Evolutionary conservation across 768 basidiomycete genomes (phyloP).

Genomic region (Kwoniella europaea): DNA sequence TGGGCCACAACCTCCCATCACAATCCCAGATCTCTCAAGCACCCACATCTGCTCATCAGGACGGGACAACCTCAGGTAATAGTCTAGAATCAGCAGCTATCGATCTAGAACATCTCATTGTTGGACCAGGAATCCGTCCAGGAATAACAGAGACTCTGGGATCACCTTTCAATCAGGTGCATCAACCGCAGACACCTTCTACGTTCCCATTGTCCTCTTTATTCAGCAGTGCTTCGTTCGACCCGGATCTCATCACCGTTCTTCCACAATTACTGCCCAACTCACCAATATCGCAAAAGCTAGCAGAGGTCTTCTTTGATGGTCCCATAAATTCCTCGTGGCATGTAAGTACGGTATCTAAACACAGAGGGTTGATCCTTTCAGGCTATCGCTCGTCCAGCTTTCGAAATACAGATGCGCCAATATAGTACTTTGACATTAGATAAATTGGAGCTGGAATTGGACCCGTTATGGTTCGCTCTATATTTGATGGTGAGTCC

Average conservation of each 20-base stretch:
- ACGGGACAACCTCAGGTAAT: background rate
- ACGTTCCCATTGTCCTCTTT: background rate
- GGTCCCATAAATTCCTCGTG: constrained; percentile 16
- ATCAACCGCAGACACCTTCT: background rate
- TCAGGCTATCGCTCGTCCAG: constrained; percentile 1
- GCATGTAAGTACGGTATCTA: constrained; percentile 15
- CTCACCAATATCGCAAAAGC: background rate
- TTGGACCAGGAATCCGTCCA: constrained; percentile 21
- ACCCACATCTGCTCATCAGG: background rate
- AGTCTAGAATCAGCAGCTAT: constrained; percentile 12
- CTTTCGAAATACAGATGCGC: constrained; percentile 1
- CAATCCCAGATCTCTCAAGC: too few species aligned
- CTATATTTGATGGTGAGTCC: constrained; percentile 29
- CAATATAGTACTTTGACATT: background rate
- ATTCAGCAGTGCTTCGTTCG: background rate
- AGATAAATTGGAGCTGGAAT: background rate
- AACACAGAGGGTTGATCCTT: background rate
- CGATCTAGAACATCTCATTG: constrained; percentile 6
- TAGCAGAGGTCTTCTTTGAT: constrained; percentile 14
- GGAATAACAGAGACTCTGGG: constrained; percentile 5
- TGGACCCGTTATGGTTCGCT: constrained; percentile 28
- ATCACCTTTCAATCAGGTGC: background rate
- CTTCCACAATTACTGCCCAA: constrained; percentile 13
- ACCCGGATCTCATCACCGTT: constrained; percentile 3
- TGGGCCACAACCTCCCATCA: background rate